A percentile compares a stretch with the other conserved stretches of the same genome.
phyloP scores from a whole-genome alignment of 139 green algal species.

The Tetratostichococcus sp. region DNA sequence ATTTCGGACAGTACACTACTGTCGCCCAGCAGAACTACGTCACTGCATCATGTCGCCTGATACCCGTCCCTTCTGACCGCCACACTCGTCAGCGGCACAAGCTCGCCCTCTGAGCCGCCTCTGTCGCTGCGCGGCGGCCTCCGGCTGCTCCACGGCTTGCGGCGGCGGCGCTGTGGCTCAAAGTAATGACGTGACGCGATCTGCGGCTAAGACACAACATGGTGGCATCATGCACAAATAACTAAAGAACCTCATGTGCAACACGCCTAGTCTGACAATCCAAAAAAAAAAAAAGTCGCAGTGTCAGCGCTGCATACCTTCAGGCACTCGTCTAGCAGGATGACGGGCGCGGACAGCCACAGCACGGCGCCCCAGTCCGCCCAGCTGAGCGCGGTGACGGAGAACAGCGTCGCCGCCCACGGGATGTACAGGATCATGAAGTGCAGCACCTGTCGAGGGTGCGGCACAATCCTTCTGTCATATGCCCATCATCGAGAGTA shows the following conservation, averaged over 20 bases:
- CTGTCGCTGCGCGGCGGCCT: not conserved
- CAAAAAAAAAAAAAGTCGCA: not conserved
- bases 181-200: not conserved
- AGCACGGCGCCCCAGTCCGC: constrained; percentile 84
- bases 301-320: too few relatives aligned
- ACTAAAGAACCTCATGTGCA: too few relatives aligned
- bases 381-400: constrained; percentile 57
- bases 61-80: not conserved
- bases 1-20: too few relatives aligned
- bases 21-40: too few relatives aligned
- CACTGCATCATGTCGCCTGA: not conserved
- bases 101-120: not conserved
- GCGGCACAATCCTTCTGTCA: too few relatives aligned
- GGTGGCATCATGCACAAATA: too few relatives aligned
- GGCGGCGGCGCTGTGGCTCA: not conserved
- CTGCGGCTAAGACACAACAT: not conserved
- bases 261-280: too few relatives aligned
- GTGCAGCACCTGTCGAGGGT: constrained; percentile 48
- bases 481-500: too few relatives aligned
- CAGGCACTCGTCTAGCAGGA: constrained; percentile 88
- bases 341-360: constrained; percentile 77
- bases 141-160: too few relatives aligned
- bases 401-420: constrained; percentile 72
- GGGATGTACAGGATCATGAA: constrained; percentile 87
- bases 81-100: not conserved